A percentile compares a stretch with the other conserved stretches of the same genome.
Conservation (phyloP, 2,329 filamentous ascomycete species). For the Arthrobotrys sphaeroides region DNA sequence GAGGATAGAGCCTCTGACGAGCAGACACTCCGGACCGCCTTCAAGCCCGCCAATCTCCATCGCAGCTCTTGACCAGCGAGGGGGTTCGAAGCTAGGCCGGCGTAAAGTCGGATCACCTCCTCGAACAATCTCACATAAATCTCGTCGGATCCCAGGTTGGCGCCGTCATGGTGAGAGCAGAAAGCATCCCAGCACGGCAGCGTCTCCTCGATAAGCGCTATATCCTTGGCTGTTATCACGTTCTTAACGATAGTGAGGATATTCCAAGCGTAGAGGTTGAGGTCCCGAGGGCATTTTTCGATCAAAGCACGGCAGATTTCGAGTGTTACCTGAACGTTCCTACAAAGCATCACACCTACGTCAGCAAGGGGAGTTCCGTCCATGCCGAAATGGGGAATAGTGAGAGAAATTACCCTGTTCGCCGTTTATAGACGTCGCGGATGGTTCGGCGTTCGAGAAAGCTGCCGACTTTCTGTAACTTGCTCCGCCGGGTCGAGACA, state of each 20-base stretch:
- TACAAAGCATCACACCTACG: slow-evolving; percentile 62
- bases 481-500: slow-evolving; percentile 89
- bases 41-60: slow-evolving; percentile 77
- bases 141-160: slow-evolving; percentile 84
- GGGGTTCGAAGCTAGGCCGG: slow-evolving; percentile 68
- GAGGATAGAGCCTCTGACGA: slow-evolving; percentile 80
- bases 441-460: slow-evolving; percentile 95
- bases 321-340: slow-evolving; percentile 92
- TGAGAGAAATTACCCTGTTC: slow-evolving; percentile 73
- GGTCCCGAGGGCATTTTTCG: slow-evolving; percentile 89
- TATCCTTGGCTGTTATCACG: slow-evolving; percentile 84
- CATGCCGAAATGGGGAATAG: neutral
- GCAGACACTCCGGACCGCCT: slow-evolving; percentile 72
- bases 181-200: slow-evolving; percentile 86
- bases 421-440: slow-evolving; percentile 86
- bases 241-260: slow-evolving; percentile 85
- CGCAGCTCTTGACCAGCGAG: slow-evolving; percentile 80
- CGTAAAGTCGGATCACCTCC: slow-evolving; percentile 80
- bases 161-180: slow-evolving; percentile 86
- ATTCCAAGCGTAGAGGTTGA: slow-evolving; percentile 85
- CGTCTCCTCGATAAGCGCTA: slow-evolving; percentile 91
- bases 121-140: slow-evolving; percentile 84
- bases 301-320: slow-evolving; percentile 91
- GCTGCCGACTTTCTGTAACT: slow-evolving; percentile 92
- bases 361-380: slow-evolving; percentile 7